A percentile compares a stretch with the other conserved stretches of the same genome.
phyloP scores from a whole-genome alignment of 2,329 filamentous ascomycete species.

The Aspergillus calidoustus region DNA sequence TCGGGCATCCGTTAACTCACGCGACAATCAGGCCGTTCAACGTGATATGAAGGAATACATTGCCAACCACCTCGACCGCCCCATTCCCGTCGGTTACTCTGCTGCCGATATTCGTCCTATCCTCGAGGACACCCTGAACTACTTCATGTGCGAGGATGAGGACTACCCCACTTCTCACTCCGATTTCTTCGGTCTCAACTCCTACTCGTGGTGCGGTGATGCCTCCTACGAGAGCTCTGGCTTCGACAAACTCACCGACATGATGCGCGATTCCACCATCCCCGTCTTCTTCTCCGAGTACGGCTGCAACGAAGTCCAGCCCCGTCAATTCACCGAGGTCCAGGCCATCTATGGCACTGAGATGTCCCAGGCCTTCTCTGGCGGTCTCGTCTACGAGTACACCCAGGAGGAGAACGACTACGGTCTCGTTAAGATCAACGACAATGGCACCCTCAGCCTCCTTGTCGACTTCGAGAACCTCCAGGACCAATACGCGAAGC shows the following conservation, averaged over 20 bases:
- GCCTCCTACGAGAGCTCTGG: conserved; percentile 59
- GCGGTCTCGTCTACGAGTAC: conserved; percentile 60
- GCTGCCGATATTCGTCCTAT: conserved; percentile 68
- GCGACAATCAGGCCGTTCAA: conserved; percentile 56
- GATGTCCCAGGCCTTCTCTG: conserved; percentile 63
- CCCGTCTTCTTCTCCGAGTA: conserved; percentile 72
- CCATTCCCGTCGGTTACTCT: conserved; percentile 70
- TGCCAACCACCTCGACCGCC: conserved; percentile 58
- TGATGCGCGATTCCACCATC: conserved; percentile 62
- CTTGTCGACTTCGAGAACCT: conserved; percentile 74
- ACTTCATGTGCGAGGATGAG: conserved; percentile 61
- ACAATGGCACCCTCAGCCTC: conserved; percentile 62
- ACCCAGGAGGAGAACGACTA: conserved; percentile 54
- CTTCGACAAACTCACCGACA: conserved; percentile 61
- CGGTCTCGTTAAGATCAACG: conserved; percentile 65
- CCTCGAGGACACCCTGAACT: conserved; percentile 63
- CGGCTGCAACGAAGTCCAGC: conserved; percentile 64
- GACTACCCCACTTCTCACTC: conserved; percentile 57
- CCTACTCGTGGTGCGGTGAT: conserved; percentile 70
- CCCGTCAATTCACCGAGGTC: conserved; percentile 66
- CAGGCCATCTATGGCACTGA: conserved; percentile 62
- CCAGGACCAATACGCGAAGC: conserved; percentile 71
- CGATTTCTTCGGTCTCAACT: conserved; percentile 71
- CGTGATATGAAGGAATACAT: conserved; percentile 73
- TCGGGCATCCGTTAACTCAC: background rate